Conservation (phyloP, 2,329 filamentous ascomycete species). For the Blastomyces percursus region DNA sequence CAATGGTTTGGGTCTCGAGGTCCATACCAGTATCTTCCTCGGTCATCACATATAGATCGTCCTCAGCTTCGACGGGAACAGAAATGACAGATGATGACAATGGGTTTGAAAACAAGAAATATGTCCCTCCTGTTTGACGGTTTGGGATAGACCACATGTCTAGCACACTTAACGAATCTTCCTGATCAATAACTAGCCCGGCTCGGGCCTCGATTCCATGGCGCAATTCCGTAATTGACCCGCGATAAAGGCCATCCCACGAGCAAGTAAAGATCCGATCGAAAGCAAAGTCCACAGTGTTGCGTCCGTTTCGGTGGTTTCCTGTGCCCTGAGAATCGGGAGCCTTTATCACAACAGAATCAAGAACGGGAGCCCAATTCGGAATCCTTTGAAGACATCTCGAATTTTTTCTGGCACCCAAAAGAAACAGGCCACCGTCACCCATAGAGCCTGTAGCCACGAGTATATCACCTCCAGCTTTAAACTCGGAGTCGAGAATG, state of each 20-base stretch:
- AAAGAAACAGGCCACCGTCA: constrained; percentile 64
- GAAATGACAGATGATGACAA: constrained; percentile 30
- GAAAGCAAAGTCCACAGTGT: constrained; percentile 23
- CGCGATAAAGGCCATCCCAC: constrained; percentile 48
- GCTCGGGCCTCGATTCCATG: constrained; percentile 60
- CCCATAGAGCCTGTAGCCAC: constrained; percentile 69
- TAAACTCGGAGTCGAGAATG: constrained; percentile 47
- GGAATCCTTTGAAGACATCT: constrained; percentile 51
- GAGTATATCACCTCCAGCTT: constrained; percentile 61
- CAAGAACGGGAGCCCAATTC: constrained; percentile 47
- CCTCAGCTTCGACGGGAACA: constrained; percentile 27
- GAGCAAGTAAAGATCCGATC: constrained; percentile 57
- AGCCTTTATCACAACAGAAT: constrained; percentile 30
- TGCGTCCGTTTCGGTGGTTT: constrained; percentile 5
- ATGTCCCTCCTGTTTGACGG: constrained; percentile 23
- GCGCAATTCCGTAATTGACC: constrained; percentile 57
- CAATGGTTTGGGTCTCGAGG: constrained; percentile 34
- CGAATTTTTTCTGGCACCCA: constrained; percentile 47
- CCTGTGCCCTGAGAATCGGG: constrained; percentile 14
- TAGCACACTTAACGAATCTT: constrained; percentile 31
- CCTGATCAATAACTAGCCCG: constrained; percentile 35
- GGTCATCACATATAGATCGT: constrained; percentile 31
- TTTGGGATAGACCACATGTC: constrained; percentile 37
- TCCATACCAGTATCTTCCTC: constrained; percentile 32
- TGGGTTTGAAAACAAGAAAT: constrained; percentile 34